These are phyloP conservation scores for Ilyonectria destructans DNA, from an alignment of 2,329 filamentous ascomycete species.

Conservation along the genomic window DNA sequence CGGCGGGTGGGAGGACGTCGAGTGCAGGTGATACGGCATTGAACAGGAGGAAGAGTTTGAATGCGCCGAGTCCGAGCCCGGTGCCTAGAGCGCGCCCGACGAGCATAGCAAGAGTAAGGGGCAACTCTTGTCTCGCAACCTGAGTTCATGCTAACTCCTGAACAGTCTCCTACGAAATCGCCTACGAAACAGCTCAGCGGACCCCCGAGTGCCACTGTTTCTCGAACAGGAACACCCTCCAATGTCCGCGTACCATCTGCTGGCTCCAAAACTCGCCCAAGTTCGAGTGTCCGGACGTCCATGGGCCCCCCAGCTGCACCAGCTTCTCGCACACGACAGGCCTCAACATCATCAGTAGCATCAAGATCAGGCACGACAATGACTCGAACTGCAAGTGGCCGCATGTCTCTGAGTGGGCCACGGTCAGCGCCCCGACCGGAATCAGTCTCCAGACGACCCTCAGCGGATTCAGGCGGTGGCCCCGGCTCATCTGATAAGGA, in stretches of 20 bases:
- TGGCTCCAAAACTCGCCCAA: constrained; percentile 68
- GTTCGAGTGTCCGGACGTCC: constrained; percentile 72
- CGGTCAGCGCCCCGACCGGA: constrained; percentile 57
- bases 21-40: constrained; percentile 68
- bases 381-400: constrained; percentile 59
- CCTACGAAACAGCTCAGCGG: constrained; percentile 81
- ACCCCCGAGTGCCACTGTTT: constrained; percentile 72
- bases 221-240: constrained; percentile 77
- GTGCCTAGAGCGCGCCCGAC: constrained; percentile 71
- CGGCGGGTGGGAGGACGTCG: constrained; percentile 57
- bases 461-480: constrained; percentile 64
- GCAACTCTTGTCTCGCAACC: not conserved
- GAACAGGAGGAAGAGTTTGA: constrained; percentile 78
- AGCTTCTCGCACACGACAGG: constrained; percentile 60
- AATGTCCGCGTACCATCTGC: constrained; percentile 65
- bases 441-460: constrained; percentile 60
- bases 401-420: constrained; percentile 58
- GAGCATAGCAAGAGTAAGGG: constrained; percentile 71
- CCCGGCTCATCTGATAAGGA: constrained; percentile 56
- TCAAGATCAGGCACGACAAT: constrained; percentile 53
- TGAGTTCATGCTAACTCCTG: constrained; percentile 38
- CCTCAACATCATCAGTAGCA: constrained; percentile 61
- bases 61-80: constrained; percentile 82
- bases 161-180: constrained; percentile 83
- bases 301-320: constrained; percentile 78